Base-by-base conservation (phyloP, 2,329 filamentous ascomycete species). In the Ilyonectria mors-panacis region DNA sequence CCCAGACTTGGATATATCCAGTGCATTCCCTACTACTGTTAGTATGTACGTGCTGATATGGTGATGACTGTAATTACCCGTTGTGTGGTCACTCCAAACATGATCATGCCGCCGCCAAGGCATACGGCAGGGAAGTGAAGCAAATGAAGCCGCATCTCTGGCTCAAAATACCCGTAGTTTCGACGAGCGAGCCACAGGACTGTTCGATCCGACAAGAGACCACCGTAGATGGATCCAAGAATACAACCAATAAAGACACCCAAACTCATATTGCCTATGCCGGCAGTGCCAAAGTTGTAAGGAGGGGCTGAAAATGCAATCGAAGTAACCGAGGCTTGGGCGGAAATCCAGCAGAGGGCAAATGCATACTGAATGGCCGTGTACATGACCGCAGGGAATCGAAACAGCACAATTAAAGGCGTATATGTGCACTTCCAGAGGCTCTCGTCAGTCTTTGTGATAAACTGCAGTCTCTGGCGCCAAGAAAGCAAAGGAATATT, bases 111-210 rank as follows among this genome's bases (percentile, higher is more conserved):
- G 2, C 72, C 78, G 2, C 77, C 75, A 67, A 79, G 71, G 9
- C 72, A 45, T 1, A 82, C 3, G 0, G 77, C 77, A 5, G 81
- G 79, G 6, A 75, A 45, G 5, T 67, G 64, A 15, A 69, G 48
- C 2, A 70, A n/a, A 21, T 76, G 81, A 2, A 84, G 72, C 1
- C 83, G 75, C 75, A 83, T 83, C 62, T 84, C 83, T 0, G 82
- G 82, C 61, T 84, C 82, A 57, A 80, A 84, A 28, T 80, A 77
- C 2, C 81, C 82, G 1, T 75, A 71, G 8, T 83, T 83, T 2
- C 77, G 72, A 9, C 74, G 74, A 0, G 83, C 74, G n/a, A 81
- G 74, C 58, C 73, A 76, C 4, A 80, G 30, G 50, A 82, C 78
- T 0, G 76, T 77, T 64, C 75, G 72, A 59, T 85, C 82, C 0